A percentile compares a stretch with the other conserved stretches of the same genome.
These are phyloP conservation scores for Dactylellina cionopaga DNA, from an alignment of 2,329 filamentous ascomycete genomes.

Conservation along the genomic window DNA sequence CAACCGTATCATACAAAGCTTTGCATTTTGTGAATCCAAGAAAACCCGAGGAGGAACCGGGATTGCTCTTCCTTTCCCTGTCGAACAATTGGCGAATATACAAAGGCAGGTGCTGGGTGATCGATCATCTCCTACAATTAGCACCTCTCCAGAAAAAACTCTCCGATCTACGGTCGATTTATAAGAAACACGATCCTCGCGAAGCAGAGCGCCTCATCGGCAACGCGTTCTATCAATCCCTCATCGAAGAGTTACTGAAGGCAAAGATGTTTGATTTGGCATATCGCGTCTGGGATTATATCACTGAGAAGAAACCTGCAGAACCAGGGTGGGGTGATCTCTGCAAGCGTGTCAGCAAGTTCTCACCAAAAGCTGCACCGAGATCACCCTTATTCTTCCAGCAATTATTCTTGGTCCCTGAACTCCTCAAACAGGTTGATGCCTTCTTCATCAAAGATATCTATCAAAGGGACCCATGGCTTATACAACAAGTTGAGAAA, in stretches of 20 bases:
- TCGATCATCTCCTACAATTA: background rate
- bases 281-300: background rate
- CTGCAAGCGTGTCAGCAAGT: background rate
- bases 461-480: too few relatives aligned
- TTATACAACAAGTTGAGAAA: too few relatives aligned
- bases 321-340: background rate
- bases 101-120: background rate
- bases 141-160: background rate
- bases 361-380: background rate
- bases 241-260: background rate
- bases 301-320: background rate
- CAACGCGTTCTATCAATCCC: background rate
- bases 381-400: too few relatives aligned
- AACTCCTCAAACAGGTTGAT: too few relatives aligned
- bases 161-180: background rate
- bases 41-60: too few relatives aligned
- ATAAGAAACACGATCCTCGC: background rate
- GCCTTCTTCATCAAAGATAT: too few relatives aligned
- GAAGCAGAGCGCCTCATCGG: background rate
- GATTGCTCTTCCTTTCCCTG: background rate
- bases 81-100: background rate
- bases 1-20: too few relatives aligned
- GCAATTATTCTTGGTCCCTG: too few relatives aligned
- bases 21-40: too few relatives aligned
- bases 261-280: background rate